A percentile compares a stretch with the other conserved stretches of the same genome.
Conservation (phyloP, 202 grass and related monocot species). For the Zizania palustris region DNA sequence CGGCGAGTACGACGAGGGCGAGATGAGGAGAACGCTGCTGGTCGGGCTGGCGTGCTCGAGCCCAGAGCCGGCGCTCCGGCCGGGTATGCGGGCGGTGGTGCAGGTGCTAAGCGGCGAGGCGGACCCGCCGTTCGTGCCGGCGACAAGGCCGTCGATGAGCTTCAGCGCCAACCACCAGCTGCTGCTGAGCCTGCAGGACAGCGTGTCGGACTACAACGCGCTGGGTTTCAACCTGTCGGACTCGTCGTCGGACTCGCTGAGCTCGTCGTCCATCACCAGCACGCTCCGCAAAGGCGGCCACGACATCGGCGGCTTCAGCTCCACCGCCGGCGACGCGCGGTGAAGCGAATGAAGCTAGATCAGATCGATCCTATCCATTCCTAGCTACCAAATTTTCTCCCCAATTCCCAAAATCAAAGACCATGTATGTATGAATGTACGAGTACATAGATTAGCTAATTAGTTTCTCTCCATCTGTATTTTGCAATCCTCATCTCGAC, state of each 20-base stretch:
- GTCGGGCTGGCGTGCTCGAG: slow-evolving; percentile 86
- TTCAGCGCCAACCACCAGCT: slow-evolving; percentile 83
- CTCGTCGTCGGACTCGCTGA: slow-evolving; percentile 56
- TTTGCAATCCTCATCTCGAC: neutral
- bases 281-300: slow-evolving; percentile 62
- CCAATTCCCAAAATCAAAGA: too few species aligned
- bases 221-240: slow-evolving; percentile 55
- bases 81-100: slow-evolving; percentile 77
- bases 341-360: slow-evolving; percentile 19
- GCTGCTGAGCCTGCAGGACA: slow-evolving; percentile 84
- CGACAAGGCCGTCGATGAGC: slow-evolving; percentile 72
- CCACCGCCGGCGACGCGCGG: slow-evolving; percentile 40
- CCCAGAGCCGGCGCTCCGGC: slow-evolving; percentile 59
- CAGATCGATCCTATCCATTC: too few species aligned
- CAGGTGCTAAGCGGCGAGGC: slow-evolving; percentile 83
- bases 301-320: slow-evolving; percentile 46
- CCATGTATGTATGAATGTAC: slow-evolving; percentile 44
- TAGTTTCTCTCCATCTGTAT: slow-evolving; percentile 27
- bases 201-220: slow-evolving; percentile 91
- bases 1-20: slow-evolving; percentile 70
- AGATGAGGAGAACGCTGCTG: slow-evolving; percentile 60
- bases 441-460: slow-evolving; percentile 60
- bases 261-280: slow-evolving; percentile 63
- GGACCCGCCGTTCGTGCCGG: slow-evolving; percentile 86
- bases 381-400: neutral